Conservation (phyloP, 306 rosid species). For the Cyamopsis tetragonoloba region DNA sequence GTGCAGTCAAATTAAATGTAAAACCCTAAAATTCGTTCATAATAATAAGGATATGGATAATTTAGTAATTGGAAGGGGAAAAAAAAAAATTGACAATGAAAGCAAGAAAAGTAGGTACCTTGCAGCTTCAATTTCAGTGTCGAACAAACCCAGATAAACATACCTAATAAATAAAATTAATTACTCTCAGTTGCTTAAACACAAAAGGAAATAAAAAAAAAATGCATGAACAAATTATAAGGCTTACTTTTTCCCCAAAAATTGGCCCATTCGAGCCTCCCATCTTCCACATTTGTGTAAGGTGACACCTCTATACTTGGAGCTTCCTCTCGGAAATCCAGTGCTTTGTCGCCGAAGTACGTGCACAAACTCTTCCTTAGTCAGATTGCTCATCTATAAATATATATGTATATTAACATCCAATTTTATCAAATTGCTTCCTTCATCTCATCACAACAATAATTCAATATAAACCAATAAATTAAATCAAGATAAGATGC, state of each 20-base stretch:
- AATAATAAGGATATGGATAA: slow-evolving; percentile 10
- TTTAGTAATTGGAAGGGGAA: not conserved
- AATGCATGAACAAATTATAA: not conserved
- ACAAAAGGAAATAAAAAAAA: not conserved
- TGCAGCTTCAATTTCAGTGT: slow-evolving; percentile 95
- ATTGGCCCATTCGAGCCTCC: slow-evolving; percentile 99
- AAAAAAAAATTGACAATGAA: not conserved
- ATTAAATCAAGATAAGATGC: not conserved
- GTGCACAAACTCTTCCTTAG: slow-evolving; percentile 97
- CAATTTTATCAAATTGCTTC: not conserved
- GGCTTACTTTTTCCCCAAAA: slow-evolving; percentile 86
- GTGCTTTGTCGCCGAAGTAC: slow-evolving; percentile 99
- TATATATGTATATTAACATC: too few species aligned
- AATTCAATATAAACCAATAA: not conserved
- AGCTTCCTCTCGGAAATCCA: slow-evolving; percentile 98
- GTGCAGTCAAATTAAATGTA: not conserved
- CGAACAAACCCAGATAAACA: slow-evolving; percentile 92
- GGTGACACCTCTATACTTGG: slow-evolving; percentile 97
- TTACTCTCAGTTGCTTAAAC: not conserved
- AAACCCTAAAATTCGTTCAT: slow-evolving; percentile 13
- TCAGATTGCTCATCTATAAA: slow-evolving; percentile 95
- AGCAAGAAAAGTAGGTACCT: slow-evolving; percentile 39
- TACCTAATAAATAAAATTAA: slow-evolving; percentile 49
- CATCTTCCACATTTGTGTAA: slow-evolving; percentile 99
- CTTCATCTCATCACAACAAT: not conserved